These are phyloP conservation scores for Vishniacozyma victoriae DNA, from an alignment of 768 basidiomycete species.

Conservation along the genomic window DNA sequence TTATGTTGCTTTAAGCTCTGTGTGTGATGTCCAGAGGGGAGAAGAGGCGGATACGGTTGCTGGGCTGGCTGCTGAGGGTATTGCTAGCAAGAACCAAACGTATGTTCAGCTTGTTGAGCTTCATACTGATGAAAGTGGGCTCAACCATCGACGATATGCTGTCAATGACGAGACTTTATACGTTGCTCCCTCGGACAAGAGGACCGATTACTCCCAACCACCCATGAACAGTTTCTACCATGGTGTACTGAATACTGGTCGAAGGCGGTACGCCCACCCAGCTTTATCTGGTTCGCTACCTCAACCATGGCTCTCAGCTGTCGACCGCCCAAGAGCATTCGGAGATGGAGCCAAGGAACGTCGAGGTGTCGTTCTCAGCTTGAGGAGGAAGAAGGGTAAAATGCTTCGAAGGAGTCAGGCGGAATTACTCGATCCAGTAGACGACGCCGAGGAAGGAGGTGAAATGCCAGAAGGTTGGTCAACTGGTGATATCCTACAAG, in stretches of 20 bases:
- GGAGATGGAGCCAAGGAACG: conserved; percentile 50
- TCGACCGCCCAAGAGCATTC: conserved; percentile 69
- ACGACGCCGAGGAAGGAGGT: neutral
- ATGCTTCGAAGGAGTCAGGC: conserved; percentile 12
- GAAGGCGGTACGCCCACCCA: conserved; percentile 88
- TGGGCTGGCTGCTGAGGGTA: conserved; percentile 70
- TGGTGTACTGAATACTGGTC: conserved; percentile 92
- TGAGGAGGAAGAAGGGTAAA: conserved; percentile 30
- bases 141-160: conserved; percentile 81
- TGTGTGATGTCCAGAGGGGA: conserved; percentile 78
- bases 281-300: conserved; percentile 89
- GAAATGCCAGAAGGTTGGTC: neutral
- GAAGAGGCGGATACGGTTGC: conserved; percentile 75
- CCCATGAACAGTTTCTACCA: conserved; percentile 93
- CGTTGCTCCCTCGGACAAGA: conserved; percentile 87
- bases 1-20: conserved; percentile 68
- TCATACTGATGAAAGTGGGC: conserved; percentile 54
- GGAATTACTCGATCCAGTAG: neutral
- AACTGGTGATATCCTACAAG: neutral
- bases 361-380: conserved; percentile 25
- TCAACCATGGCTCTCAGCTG: conserved; percentile 87
- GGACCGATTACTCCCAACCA: conserved; percentile 91
- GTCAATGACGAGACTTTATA: conserved; percentile 91
- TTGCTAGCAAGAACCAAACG: conserved; percentile 56
- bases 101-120: neutral